Evolutionary conservation across 805 yeast genomes (phyloP), one percentile per base, ranked within the genome.

Genomic region (Candida corydali): DNA sequence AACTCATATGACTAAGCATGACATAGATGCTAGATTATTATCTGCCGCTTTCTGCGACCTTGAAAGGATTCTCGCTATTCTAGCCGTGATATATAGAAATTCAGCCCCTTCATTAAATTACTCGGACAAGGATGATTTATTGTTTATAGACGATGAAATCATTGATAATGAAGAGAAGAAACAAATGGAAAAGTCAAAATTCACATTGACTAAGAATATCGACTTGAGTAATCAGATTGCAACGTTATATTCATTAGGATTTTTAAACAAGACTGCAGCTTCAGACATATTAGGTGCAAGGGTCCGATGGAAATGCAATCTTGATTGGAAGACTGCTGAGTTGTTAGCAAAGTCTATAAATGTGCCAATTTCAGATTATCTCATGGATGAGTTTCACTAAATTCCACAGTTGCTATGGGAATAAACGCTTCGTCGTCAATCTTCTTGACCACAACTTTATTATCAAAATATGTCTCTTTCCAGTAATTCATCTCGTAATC

Each of bases 41-140:
- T 77, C 81, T n/a, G 84, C 95, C 0, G 77, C 81, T 19, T 61
- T 77, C 22, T 88, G 88, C 56, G 85, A 81, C 24, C 54, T 87
- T 31, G 96, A 89, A 54, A 69, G 97, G 39, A 52, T 86, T 53
- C 59, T 85, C 40, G 95, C 96, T 0, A 85, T 89, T 17, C 66
- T 84, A 25, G 82, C 82, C 29, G 80, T 94, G 0, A 76, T 88
- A 10, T 77, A 75, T 50, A 73, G 70, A 37, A 61, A 55, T 26
- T 65, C 64, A 38, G 50, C 67, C 6, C 40, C 47, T 23, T 49
- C 63, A 9, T 52, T 61, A 19, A 54, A 57, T 16, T 49, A 48
- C 7, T 45, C 50, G 12, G 52, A 54, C 23, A 45, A 41, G 17
- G 50, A 53, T 9, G 40, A 42, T 8, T 38, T 47, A 12, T 36